These are phyloP conservation scores for Mycoemilia scoparia DNA, from an alignment of 192 early-diverging fungal species.

Conservation along the genomic window DNA sequence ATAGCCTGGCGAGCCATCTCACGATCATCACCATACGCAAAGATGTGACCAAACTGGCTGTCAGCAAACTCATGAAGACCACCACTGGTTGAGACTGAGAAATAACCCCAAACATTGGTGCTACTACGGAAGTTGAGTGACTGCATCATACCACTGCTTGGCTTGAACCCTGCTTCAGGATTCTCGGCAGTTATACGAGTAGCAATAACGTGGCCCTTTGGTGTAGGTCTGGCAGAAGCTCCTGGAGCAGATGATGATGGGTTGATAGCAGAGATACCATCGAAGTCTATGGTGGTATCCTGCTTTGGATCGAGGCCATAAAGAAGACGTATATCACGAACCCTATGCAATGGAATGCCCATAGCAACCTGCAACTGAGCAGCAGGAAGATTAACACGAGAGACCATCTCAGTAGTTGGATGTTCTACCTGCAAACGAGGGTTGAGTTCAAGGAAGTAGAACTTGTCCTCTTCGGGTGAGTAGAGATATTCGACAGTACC, in stretches of 20 bases:
- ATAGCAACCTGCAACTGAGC: constrained; percentile 97
- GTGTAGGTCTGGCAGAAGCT: constrained; percentile 61
- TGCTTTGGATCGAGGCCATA: constrained; percentile 82
- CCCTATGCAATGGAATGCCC: constrained; percentile 91
- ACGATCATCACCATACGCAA: constrained; percentile 88
- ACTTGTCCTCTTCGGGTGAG: constrained; percentile 65
- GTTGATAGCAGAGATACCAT: too few relatives aligned
- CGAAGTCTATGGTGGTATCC: constrained; percentile 83
- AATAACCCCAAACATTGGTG: constrained; percentile 99
- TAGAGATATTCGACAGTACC: constrained; percentile 97
- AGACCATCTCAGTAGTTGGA: constrained; percentile 97
- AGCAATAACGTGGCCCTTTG: constrained; percentile 96
- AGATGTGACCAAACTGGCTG: constrained; percentile 97
- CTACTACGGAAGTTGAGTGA: constrained; percentile 93
- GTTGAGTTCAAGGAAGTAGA: constrained; percentile 94
- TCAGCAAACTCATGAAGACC: constrained; percentile 99
- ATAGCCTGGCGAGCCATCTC: constrained; percentile 88
- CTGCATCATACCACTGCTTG: constrained; percentile 85
- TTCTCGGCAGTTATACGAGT: constrained; percentile 98
- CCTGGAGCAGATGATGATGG: constrained; percentile 44
- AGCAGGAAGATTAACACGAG: constrained; percentile 93
- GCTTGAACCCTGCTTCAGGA: constrained; percentile 98
- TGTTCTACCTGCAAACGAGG: constrained; percentile 98
- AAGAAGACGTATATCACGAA: constrained; percentile 88
- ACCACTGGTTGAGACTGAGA: constrained; percentile 83